phyloP scores from a whole-genome alignment of 805 yeast genomes.

The Wickerhamiella australiensis region DNA sequence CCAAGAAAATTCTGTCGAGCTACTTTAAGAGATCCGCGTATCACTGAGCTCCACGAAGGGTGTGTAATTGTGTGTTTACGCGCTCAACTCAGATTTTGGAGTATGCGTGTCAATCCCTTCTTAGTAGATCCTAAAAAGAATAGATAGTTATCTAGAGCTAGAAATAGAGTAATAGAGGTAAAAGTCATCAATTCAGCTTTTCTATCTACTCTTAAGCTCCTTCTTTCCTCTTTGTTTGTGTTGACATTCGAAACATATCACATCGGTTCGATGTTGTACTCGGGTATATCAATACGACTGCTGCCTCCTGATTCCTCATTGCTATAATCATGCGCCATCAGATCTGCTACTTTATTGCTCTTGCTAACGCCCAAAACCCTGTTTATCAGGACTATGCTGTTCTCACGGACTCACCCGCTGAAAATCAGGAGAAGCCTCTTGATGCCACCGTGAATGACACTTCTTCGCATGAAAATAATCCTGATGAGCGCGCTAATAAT shows the following conservation, averaged over 20 bases:
- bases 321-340: conserved; percentile 5
- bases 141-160: no score
- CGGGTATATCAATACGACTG: background rate
- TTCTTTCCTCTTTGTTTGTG: no score
- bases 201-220: no score
- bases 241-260: background rate
- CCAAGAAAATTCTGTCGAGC: no score
- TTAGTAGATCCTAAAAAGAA: no score
- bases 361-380: background rate
- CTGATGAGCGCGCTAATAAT: background rate
- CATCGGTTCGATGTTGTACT: background rate
- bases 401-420: background rate
- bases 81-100: no score
- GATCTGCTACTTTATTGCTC: background rate
- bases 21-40: no score
- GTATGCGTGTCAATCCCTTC: no score
- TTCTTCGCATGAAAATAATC: background rate
- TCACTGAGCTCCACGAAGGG: no score
- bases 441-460: background rate
- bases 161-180: no score
- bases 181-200: no score
- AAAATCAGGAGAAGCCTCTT: background rate
- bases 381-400: background rate
- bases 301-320: background rate
- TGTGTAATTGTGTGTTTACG: no score